phyloP scores from a whole-genome alignment of 2,329 filamentous ascomycete species.

The Penicillium freii region DNA sequence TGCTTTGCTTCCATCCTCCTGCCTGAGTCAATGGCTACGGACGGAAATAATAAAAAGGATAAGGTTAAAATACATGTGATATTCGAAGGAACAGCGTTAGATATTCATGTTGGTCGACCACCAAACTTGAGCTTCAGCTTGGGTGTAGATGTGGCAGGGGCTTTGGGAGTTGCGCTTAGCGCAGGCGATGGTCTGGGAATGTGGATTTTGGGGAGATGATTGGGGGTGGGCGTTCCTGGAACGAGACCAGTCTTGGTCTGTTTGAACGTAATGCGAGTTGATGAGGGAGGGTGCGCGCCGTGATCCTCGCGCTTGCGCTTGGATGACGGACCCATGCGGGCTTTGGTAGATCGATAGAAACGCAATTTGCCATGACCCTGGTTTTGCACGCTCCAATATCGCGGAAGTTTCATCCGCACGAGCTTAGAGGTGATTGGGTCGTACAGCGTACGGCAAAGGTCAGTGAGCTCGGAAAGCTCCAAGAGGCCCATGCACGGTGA shows the following conservation, averaged over 20 bases:
- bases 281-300: constrained; percentile 32
- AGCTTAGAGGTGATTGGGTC: constrained; percentile 50
- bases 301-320: constrained; percentile 45
- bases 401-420: constrained; percentile 55
- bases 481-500: constrained; percentile 51
- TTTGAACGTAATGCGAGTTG: constrained; percentile 44
- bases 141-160: constrained; percentile 31
- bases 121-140: constrained; percentile 46
- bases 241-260: constrained; percentile 34
- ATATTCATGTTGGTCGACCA: constrained; percentile 31
- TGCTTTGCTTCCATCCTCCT: constrained; percentile 6
- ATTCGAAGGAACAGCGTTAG: constrained; percentile 7
- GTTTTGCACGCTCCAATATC: constrained; percentile 56
- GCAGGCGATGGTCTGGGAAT: constrained; percentile 35
- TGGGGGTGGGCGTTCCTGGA: constrained; percentile 28
- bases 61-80: constrained; percentile 20
- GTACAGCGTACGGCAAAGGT: constrained; percentile 58
- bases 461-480: constrained; percentile 57
- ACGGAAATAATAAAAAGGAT: constrained; percentile 15
- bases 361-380: constrained; percentile 49
- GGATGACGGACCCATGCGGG: constrained; percentile 36
- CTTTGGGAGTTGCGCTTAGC: constrained; percentile 28
- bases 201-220: constrained; percentile 32
- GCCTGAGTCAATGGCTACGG: constrained; percentile 1
- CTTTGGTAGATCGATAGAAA: constrained; percentile 41